phyloP scores from a whole-genome alignment of 352 stramenopile species.

The Saprolegnia diclina region DNA sequence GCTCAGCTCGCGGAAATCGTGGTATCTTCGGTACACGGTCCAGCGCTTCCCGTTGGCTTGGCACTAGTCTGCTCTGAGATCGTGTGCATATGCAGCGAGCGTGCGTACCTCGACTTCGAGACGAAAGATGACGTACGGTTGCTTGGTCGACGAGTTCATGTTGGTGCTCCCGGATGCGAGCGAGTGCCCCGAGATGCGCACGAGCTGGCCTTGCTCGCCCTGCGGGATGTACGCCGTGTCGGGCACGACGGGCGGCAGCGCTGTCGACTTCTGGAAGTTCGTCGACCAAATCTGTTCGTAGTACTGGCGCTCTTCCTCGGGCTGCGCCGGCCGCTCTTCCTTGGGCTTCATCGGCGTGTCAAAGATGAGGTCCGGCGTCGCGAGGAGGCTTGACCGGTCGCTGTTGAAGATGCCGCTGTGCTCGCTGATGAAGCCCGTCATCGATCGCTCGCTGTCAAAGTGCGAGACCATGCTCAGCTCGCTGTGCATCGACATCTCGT shows the following conservation, averaged over 20 bases:
- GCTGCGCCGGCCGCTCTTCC: conserved; percentile 62
- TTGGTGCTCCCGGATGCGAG: conserved; percentile 64
- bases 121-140: conserved; percentile 71
- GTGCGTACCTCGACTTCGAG: conserved; percentile 53
- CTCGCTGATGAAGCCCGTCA: conserved; percentile 15
- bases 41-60: conserved; percentile 82
- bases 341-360: conserved; percentile 50
- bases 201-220: conserved; percentile 56
- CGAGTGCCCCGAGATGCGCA: conserved; percentile 76
- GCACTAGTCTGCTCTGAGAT: conserved; percentile 31
- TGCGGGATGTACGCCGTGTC: conserved; percentile 63
- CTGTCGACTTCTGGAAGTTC: conserved; percentile 80
- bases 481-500: conserved; percentile 5
- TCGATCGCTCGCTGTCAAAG: not conserved
- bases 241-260: conserved; percentile 43
- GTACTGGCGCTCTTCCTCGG: conserved; percentile 69
- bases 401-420: conserved; percentile 42
- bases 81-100: not conserved
- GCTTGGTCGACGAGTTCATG: conserved; percentile 27
- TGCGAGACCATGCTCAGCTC: not conserved
- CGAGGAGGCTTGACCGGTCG: conserved; percentile 44
- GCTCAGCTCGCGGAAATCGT: conserved; percentile 81
- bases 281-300: conserved; percentile 74
- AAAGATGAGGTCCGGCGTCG: conserved; percentile 1
- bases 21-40: conserved; percentile 81